A percentile compares a stretch with the other conserved stretches of the same genome.
phyloP scores from a whole-genome alignment of 2,329 filamentous ascomycete genomes.

The Ophidiomyces ophidiicola region DNA sequence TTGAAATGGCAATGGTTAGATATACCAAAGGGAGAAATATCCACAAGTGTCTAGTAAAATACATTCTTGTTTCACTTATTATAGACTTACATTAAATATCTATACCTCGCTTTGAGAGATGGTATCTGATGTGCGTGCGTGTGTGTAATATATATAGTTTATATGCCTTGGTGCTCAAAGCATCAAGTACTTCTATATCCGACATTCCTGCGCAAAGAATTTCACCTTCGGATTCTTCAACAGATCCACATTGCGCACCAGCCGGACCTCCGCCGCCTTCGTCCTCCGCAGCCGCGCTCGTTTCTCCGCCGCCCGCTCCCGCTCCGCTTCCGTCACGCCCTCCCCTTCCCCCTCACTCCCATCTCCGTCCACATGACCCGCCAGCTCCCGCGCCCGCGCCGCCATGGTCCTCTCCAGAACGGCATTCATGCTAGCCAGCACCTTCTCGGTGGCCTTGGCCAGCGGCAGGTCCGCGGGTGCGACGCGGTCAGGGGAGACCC shows the following conservation, averaged over 20 bases:
- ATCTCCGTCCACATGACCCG: slow-evolving; percentile 19
- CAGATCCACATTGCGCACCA: slow-evolving; percentile 62
- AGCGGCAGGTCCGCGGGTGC: slow-evolving; percentile 61
- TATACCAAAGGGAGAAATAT: too few species aligned
- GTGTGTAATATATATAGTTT: too few species aligned
- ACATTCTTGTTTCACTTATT: too few species aligned
- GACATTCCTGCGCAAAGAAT: slow-evolving; percentile 41
- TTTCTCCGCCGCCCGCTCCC: slow-evolving; percentile 40
- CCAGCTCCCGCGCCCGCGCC: slow-evolving; percentile 55
- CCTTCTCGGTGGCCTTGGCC: slow-evolving; percentile 70
- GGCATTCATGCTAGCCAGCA: slow-evolving; percentile 83
- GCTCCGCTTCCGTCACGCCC: slow-evolving; percentile 28
- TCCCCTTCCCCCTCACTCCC: slow-evolving; percentile 11
- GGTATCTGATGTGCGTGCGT: too few species aligned
- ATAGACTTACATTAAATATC: too few species aligned
- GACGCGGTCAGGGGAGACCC: slow-evolving; percentile 66
- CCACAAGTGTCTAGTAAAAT: too few species aligned
- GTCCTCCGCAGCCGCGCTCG: slow-evolving; percentile 56
- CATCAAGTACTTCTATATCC: too few species aligned
- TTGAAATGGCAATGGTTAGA: too few species aligned
- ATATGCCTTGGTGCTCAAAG: too few species aligned
- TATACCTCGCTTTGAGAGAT: too few species aligned
- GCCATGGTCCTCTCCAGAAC: slow-evolving; percentile 57
- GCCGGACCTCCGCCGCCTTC: slow-evolving; percentile 76
- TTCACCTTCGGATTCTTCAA: slow-evolving; percentile 54